Percentiles rank a stretch among this genome's conserved stretches.
Conservation (phyloP, 441 rosid species). For the Populus hybrid region DNA sequence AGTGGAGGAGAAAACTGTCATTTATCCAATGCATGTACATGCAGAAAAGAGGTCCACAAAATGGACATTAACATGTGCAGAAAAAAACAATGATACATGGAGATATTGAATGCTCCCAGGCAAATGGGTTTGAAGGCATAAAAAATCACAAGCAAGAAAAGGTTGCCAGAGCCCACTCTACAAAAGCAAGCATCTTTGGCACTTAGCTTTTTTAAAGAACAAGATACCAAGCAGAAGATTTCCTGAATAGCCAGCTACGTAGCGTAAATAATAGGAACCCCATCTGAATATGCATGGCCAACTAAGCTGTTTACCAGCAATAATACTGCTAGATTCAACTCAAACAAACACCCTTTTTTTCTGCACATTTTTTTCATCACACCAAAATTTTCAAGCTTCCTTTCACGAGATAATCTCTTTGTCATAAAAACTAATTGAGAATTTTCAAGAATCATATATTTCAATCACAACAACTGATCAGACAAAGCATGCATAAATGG, state of each 20-base stretch:
- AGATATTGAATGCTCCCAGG: not conserved
- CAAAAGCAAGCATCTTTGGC: not conserved
- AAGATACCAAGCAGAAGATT: not conserved
- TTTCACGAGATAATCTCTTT: not conserved
- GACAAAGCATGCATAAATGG: not conserved
- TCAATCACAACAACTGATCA: not conserved
- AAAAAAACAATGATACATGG: not conserved
- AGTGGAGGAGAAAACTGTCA: not conserved
- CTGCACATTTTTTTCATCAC: not conserved
- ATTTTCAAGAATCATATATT: too few species aligned
- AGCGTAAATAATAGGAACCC: too few species aligned
- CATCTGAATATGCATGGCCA: not conserved
- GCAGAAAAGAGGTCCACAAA: slow-evolving; percentile 4
- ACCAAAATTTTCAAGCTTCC: not conserved
- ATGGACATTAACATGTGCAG: not conserved
- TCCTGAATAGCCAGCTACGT: not conserved
- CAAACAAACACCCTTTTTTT: not conserved
- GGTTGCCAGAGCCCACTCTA: not conserved
- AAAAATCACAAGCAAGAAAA: not conserved
- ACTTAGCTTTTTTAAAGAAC: not conserved
- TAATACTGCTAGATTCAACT: not conserved
- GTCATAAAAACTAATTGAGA: too few species aligned
- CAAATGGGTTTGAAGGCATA: not conserved
- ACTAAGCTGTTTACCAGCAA: not conserved
- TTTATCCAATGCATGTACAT: too few species aligned